Conservation (phyloP, 192 early-diverging fungal species). For the Chytriomyces confervae region DNA sequence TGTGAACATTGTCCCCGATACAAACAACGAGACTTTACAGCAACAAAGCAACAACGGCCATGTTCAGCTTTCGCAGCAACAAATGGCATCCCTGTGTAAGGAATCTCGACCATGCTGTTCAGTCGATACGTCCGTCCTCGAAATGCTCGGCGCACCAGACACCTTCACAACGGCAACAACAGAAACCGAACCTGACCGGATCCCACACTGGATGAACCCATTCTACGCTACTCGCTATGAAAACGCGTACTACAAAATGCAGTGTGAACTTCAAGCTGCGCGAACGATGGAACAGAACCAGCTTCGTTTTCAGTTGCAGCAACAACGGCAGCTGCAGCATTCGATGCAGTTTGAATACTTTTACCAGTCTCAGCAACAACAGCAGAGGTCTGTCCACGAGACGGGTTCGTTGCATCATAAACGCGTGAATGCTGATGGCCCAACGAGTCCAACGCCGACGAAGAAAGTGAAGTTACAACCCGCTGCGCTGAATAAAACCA, state of each 20-base stretch:
- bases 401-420: not conserved
- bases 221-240: not conserved
- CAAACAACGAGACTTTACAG: not conserved
- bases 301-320: not conserved
- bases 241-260: constrained; percentile 1
- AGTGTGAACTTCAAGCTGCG: not conserved
- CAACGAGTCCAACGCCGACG: not conserved
- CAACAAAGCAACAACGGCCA: not conserved
- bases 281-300: not conserved
- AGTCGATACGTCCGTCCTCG: constrained; percentile 15
- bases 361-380: not conserved
- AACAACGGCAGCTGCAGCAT: not conserved
- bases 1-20: not conserved
- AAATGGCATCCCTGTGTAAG: not conserved
- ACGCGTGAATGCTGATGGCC: not conserved
- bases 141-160: constrained; percentile 10
- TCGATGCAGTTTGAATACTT: not conserved
- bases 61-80: not conserved
- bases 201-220: not conserved
- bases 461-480: no score
- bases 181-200: not conserved
- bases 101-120: constrained; percentile 12
- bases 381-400: not conserved
- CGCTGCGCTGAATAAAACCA: no score
- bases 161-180: constrained; percentile 4